Evolutionary conservation across 108 stramenopile species (phyloP), one percentile per base, ranked within the genome.

Genomic region (Thalassiosira profunda): DNA sequence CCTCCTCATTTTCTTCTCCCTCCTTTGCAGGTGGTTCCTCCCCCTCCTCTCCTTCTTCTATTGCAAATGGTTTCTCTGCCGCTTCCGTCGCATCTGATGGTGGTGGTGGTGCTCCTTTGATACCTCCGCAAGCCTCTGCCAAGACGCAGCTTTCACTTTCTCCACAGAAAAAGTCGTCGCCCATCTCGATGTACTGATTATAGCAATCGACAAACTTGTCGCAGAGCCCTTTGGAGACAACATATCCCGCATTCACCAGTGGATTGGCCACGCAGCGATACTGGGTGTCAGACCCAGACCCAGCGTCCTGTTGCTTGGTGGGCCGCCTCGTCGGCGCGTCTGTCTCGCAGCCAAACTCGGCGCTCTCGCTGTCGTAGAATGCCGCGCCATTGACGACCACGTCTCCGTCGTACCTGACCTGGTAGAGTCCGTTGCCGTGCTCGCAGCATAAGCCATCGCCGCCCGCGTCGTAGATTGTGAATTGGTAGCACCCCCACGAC

Each of bases 361-460:
- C 34, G 0, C 36, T 60, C 24, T 76, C 76, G 3, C 7, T 15
- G 29, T 76, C 76, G 44, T 76, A 79, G 46, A 73, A 79, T n/a
- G 63, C 42, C 23, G 29, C 33, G 14, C 77, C 77, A 4, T n/a
- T 36, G 36, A 45, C 68, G 2, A 67, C 34, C 2, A 42, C 20
- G 23, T 67, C 41, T 7, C 72, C 72, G 10, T 61, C 60, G 44
- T 57, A 70, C 31, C 43, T 62, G 6, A 74, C 61, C 18, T 45
- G 54, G 37, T 80, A 80, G 5, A 14, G 25, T 8, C 79, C 79
- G 11, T 70, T 56, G 2, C 79, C 79, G 40, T 70, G 44, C 10
- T 75, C 68, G 43, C 79, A 80, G 20, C 79, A 80, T 8, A 82
- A 23, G 8, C 81, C 81, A 68, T 82, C 81, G 4, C 74, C 73